phyloP scores from a whole-genome alignment of 257 asterid species.

The Cordia subcordata region DNA sequence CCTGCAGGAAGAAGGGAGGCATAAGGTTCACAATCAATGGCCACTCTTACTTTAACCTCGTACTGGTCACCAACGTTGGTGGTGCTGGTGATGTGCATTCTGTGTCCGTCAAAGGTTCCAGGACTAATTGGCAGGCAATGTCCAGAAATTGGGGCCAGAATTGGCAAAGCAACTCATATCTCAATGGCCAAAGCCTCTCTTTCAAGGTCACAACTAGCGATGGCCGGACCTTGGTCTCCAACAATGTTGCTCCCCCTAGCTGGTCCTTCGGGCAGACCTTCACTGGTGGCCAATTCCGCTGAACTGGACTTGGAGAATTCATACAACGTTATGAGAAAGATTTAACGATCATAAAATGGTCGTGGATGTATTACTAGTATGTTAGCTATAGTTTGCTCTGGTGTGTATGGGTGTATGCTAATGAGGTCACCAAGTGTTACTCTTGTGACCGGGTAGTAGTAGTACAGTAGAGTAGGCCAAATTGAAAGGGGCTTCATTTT shows the following conservation, averaged over 20 bases:
- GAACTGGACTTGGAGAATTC: no score
- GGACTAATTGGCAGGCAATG: conserved; percentile 77
- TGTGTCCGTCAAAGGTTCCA: conserved; percentile 70
- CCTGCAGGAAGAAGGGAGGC: conserved; percentile 78
- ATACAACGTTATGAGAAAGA: no score
- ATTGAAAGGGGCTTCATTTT: neutral
- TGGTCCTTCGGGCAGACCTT: conserved; percentile 92
- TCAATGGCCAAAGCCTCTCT: conserved; percentile 79
- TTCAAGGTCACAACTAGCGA: conserved; percentile 81
- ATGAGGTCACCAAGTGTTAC: neutral
- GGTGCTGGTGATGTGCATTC: conserved; percentile 86
- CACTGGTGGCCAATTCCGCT: conserved; percentile 71
- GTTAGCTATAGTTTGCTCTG: neutral
- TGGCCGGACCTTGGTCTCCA: conserved; percentile 58
- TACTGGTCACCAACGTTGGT: conserved; percentile 77
- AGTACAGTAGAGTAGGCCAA: neutral
- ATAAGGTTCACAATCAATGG: conserved; percentile 88
- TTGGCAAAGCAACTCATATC: conserved; percentile 74
- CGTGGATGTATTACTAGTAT: neutral
- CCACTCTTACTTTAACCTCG: conserved; percentile 81
- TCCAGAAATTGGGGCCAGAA: conserved; percentile 93
- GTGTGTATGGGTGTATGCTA: neutral
- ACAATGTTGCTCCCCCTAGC: conserved; percentile 59
- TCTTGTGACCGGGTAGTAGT: neutral
- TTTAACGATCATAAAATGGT: no score